These are phyloP conservation scores for Stereum hirsutum DNA, from an alignment of 1,284 basidiomycete genomes.

Conservation along the genomic window DNA sequence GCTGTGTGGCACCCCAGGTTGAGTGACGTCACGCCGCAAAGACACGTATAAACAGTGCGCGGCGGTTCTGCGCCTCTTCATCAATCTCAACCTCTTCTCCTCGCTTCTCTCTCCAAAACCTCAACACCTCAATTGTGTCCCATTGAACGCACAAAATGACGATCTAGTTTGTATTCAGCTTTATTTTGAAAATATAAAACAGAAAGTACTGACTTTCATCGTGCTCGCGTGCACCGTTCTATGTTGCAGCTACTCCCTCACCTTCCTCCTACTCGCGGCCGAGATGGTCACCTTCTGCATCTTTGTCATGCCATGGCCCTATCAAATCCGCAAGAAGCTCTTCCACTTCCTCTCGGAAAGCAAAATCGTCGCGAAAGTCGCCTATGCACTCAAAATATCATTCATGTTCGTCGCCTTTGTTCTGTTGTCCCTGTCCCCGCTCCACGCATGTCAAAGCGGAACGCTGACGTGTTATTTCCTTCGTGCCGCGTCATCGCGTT, in stretches of 20 bases:
- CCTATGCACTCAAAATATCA: constrained; percentile 84
- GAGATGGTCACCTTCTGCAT: constrained; percentile 75
- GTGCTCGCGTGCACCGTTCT: too few relatives aligned
- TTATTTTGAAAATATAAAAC: background rate
- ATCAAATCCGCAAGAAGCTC: constrained; percentile 59
- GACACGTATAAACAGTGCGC: background rate
- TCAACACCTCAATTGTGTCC: background rate
- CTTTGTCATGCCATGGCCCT: constrained; percentile 71
- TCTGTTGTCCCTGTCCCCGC: too few relatives aligned
- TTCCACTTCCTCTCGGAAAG: constrained; percentile 74
- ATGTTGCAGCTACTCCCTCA: constrained; percentile 56
- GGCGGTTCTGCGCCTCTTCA: background rate
- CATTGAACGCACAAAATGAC: constrained; percentile 49
- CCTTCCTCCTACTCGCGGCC: constrained; percentile 67
- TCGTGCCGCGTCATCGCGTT: constrained; percentile 1
- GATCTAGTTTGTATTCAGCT: constrained; percentile 44
- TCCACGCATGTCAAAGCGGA: too few relatives aligned
- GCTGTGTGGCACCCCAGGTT: background rate
- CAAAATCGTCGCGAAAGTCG: constrained; percentile 59
- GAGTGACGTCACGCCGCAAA: constrained; percentile 1
- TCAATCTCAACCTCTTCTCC: background rate
- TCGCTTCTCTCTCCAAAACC: background rate
- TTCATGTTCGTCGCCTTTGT: constrained; percentile 69
- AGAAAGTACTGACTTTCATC: background rate
- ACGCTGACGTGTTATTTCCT: too few relatives aligned